These are phyloP conservation scores for Blastosporella zonata DNA, from an alignment of 1,284 basidiomycete genomes.

Conservation along the genomic window DNA sequence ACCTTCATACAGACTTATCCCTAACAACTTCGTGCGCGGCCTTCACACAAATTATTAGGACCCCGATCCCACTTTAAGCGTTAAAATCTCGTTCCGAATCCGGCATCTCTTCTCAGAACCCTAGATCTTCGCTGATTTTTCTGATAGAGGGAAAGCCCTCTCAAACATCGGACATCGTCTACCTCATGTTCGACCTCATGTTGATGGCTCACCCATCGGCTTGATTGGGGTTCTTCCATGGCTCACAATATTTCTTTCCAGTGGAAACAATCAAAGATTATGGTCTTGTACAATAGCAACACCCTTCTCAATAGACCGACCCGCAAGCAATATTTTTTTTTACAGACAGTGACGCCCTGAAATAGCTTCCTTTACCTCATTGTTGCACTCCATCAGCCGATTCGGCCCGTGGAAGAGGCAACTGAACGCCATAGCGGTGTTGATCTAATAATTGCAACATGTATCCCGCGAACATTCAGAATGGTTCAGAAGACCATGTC, in stretches of 20 bases:
- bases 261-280: conserved; percentile 13
- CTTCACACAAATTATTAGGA: conserved; percentile 9
- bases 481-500: background rate
- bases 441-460: background rate
- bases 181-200: conserved; percentile 38
- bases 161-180: conserved; percentile 16
- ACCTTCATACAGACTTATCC: conserved; percentile 9
- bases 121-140: conserved; percentile 21
- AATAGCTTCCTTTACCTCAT: conserved; percentile 30
- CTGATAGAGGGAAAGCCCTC: conserved; percentile 21
- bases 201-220: conserved; percentile 24
- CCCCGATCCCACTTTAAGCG: conserved; percentile 16
- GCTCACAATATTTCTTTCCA: conserved; percentile 9
- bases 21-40: conserved; percentile 19
- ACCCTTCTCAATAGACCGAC: conserved; percentile 6
- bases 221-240: conserved; percentile 7
- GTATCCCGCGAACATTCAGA: conserved; percentile 17
- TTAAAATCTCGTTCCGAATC: conserved; percentile 17
- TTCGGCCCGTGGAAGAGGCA: conserved; percentile 5
- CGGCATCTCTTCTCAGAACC: conserved; percentile 18
- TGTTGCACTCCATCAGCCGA: conserved; percentile 18
- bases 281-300: conserved; percentile 1
- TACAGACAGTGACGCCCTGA: conserved; percentile 1
- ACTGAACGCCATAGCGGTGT: background rate
- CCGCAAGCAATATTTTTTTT: conserved; percentile 2